These are phyloP conservation scores for Lachnellula willkommii DNA, from an alignment of 2,329 filamentous ascomycete species.

Conservation along the genomic window DNA sequence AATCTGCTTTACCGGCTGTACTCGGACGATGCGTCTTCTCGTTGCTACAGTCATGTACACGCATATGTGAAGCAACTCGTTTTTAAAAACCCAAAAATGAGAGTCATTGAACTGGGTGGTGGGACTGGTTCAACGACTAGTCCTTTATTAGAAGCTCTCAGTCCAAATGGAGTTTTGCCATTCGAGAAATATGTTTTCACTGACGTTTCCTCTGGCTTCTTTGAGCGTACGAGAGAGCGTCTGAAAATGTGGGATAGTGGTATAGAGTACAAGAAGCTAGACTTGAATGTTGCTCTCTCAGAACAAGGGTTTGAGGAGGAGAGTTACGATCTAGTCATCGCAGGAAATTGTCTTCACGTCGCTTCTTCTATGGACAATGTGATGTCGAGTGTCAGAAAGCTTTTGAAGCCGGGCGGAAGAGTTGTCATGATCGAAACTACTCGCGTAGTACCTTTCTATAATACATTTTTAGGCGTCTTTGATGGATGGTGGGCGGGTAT, in stretches of 20 bases:
- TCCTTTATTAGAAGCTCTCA: constrained; percentile 10
- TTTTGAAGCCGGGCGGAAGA: constrained; percentile 29
- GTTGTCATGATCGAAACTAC: constrained; percentile 27
- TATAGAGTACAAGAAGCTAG: constrained; percentile 7
- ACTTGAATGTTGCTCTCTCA: constrained; percentile 5
- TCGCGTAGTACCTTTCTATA: neutral
- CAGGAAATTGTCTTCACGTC: constrained; percentile 21
- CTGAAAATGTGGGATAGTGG: neutral
- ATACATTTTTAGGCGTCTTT: neutral
- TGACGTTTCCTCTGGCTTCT: constrained; percentile 33
- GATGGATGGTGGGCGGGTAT: constrained; percentile 8
- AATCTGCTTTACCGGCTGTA: constrained; percentile 7
- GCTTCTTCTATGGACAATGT: constrained; percentile 19
- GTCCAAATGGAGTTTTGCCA: constrained; percentile 24
- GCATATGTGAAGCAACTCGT: neutral
- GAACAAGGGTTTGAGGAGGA: constrained; percentile 18
- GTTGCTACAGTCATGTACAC: neutral
- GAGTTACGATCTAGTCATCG: constrained; percentile 23
- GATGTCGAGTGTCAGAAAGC: constrained; percentile 24
- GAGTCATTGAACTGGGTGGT: constrained; percentile 31
- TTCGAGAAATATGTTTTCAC: constrained; percentile 29
- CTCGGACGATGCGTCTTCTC: neutral
- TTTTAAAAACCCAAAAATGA: constrained; percentile 23
- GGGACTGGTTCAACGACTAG: constrained; percentile 22
- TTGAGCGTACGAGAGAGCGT: constrained; percentile 27